Evolutionary conservation across 2,329 filamentous ascomycete species (phyloP).

Genomic region (Pseudogymnoascus sp.): DNA sequence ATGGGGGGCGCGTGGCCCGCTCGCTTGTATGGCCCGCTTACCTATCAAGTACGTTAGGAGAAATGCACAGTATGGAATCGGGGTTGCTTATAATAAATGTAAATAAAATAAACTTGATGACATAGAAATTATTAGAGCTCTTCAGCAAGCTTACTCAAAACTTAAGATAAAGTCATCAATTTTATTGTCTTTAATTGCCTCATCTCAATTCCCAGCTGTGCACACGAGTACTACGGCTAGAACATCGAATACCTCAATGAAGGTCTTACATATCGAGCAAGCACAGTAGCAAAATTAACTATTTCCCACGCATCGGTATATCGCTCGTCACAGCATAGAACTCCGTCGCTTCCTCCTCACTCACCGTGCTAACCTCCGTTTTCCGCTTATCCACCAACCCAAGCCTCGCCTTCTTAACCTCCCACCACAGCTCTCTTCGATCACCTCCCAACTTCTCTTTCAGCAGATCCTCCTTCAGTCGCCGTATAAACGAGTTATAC

Average conservation of each 20-base stretch:
- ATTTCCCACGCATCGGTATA: constrained; percentile 2
- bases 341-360: constrained; percentile 62
- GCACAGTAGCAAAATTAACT: background rate
- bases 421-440: constrained; percentile 75
- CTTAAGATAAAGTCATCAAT: background rate
- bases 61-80: no score
- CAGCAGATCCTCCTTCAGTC: constrained; percentile 66
- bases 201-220: background rate
- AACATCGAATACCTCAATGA: background rate
- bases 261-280: background rate
- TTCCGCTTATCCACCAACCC: constrained; percentile 64
- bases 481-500: constrained; percentile 68
- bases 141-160: background rate
- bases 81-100: background rate
- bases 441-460: constrained; percentile 67
- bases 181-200: background rate
- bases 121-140: background rate
- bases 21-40: no score
- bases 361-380: constrained; percentile 58
- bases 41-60: no score
- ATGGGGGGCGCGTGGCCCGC: no score
- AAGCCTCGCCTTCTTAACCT: constrained; percentile 57
- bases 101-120: background rate
- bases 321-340: constrained; percentile 8
- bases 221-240: background rate